Percentiles rank a stretch among this genome's conserved stretches.
phyloP scores from a whole-genome alignment of 2,329 filamentous ascomycete genomes.

The Diaporthe longicolla region DNA sequence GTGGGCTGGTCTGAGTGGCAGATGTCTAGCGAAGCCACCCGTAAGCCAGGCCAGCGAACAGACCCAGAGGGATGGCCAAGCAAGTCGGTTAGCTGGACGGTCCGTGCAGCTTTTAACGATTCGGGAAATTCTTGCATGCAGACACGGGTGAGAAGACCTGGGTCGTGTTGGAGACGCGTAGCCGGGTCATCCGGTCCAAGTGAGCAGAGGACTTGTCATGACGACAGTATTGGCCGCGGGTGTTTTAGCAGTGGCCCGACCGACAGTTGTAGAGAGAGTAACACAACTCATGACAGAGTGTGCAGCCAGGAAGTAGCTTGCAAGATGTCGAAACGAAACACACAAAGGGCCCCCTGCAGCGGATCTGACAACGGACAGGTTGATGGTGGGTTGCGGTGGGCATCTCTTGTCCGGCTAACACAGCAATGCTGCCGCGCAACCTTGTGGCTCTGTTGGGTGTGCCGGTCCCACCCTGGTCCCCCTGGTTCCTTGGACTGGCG shows the following conservation, averaged over 20 bases:
- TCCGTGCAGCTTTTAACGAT: conserved; percentile 26
- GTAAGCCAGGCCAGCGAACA: conserved; percentile 21
- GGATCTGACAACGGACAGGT: conserved; percentile 23
- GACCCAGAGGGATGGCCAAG: conserved; percentile 10
- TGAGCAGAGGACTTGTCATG: conserved; percentile 22
- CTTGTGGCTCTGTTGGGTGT: not conserved
- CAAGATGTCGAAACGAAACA: conserved; percentile 31
- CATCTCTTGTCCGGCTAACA: not conserved
- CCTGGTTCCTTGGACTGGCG: conserved; percentile 20
- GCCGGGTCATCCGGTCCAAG: conserved; percentile 37
- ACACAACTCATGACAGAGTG: not conserved
- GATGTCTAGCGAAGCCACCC: conserved; percentile 22
- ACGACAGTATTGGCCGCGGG: conserved; percentile 23
- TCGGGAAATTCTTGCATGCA: conserved; percentile 38
- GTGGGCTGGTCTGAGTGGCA: conserved; percentile 7
- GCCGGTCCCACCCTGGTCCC: not conserved
- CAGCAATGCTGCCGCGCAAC: not conserved
- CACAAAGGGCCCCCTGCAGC: conserved; percentile 30
- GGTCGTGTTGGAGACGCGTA: conserved; percentile 38
- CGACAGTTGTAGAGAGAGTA: not conserved
- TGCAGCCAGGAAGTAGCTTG: conserved; percentile 29
- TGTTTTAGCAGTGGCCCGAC: conserved; percentile 13
- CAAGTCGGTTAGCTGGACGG: conserved; percentile 11
- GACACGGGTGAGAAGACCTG: conserved; percentile 9
- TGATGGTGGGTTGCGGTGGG: conserved; percentile 22